phyloP scores from a whole-genome alignment of 2,329 filamentous ascomycete genomes.

The Amauroascus niger region DNA sequence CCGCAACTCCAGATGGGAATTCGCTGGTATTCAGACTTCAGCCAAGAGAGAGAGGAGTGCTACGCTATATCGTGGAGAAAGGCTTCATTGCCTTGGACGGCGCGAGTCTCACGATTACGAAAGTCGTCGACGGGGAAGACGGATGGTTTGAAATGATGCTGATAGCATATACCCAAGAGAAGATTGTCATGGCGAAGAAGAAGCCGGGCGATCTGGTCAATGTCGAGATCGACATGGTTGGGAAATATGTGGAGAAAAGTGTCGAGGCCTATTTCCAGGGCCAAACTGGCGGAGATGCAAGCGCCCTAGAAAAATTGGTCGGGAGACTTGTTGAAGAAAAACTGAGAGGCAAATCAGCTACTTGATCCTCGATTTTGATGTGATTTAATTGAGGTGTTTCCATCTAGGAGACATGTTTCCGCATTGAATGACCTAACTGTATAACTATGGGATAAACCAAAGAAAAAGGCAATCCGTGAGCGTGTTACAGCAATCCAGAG shows the following conservation, averaged over 20 bases:
- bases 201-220: constrained; percentile 72
- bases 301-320: constrained; percentile 60
- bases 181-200: constrained; percentile 74
- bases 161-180: constrained; percentile 91
- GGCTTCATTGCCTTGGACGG: constrained; percentile 92
- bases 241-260: constrained; percentile 62
- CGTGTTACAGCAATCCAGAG: too few relatives aligned
- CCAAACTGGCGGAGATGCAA: constrained; percentile 29
- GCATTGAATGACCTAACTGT: not conserved
- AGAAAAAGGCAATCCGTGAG: too few relatives aligned
- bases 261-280: constrained; percentile 63
- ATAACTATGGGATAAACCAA: too few relatives aligned
- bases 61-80: constrained; percentile 91
- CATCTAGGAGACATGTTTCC: not conserved
- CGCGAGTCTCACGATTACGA: constrained; percentile 84
- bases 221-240: constrained; percentile 82
- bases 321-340: constrained; percentile 64
- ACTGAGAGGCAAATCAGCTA: constrained; percentile 32
- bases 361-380: not conserved
- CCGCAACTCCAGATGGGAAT: constrained; percentile 73
- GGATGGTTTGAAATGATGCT: constrained; percentile 96
- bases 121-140: constrained; percentile 65
- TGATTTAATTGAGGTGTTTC: not conserved
- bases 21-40: constrained; percentile 76
- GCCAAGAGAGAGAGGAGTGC: constrained; percentile 57